These are phyloP conservation scores for Diutina mesorugosa DNA, from an alignment of 1,139 yeast genomes.

Conservation along the genomic window DNA sequence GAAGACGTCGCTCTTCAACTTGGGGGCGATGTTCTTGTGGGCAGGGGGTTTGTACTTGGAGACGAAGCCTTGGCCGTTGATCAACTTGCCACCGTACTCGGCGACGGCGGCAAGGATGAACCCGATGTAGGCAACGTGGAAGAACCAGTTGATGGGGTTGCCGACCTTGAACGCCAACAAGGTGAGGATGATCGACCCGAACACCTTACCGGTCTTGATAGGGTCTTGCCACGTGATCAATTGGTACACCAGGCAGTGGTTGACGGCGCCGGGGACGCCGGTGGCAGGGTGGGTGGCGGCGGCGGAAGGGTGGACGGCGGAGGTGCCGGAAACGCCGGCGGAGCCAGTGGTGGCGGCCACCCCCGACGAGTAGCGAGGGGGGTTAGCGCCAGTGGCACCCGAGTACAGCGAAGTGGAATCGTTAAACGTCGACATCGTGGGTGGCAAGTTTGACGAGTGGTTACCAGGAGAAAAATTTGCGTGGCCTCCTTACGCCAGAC, in stretches of 20 bases:
- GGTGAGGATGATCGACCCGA: slow-evolving; percentile 49
- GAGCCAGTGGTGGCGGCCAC: background rate
- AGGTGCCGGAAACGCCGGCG: background rate
- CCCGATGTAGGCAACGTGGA: slow-evolving; percentile 47
- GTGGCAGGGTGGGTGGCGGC: background rate
- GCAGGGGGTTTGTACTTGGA: slow-evolving; percentile 46
- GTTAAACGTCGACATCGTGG: background rate
- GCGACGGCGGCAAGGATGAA: slow-evolving; percentile 49
- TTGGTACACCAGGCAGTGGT: background rate
- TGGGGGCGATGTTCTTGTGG: slow-evolving; percentile 23
- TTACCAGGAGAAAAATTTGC: background rate
- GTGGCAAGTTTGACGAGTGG: background rate
- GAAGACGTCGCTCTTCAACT: slow-evolving; percentile 25
- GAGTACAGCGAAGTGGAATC: background rate
- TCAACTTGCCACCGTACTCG: slow-evolving; percentile 53
- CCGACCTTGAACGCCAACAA: slow-evolving; percentile 44
- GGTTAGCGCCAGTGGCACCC: background rate
- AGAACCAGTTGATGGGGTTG: slow-evolving; percentile 42
- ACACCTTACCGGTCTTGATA: slow-evolving; percentile 59
- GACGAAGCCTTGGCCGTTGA: slow-evolving; percentile 62
- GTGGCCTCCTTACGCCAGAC: background rate
- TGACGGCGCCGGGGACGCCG: background rate
- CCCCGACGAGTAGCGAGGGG: background rate
- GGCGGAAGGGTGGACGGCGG: background rate
- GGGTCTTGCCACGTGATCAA: slow-evolving; percentile 83